Percentiles rank a stretch among this genome's conserved stretches.
phyloP scores from a whole-genome alignment of 345 rosid genomes.

The Barbarea vulgaris region DNA sequence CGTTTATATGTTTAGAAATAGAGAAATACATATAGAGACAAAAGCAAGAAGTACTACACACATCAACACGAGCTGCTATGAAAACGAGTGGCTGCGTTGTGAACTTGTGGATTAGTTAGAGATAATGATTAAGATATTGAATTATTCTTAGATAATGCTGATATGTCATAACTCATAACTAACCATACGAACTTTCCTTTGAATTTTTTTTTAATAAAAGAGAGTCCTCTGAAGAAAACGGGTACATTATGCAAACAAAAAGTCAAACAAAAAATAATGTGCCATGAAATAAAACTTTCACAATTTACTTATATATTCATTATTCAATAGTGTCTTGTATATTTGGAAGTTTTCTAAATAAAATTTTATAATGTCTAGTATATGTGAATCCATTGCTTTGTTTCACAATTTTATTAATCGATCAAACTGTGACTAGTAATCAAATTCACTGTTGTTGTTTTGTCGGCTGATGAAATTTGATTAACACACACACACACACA shows the following conservation, averaged over 20 bases:
- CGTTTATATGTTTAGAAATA: constrained; percentile 6
- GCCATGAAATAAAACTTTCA: neutral
- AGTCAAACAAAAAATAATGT: constrained; percentile 24
- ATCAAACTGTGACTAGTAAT: neutral
- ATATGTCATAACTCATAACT: neutral
- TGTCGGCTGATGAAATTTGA: neutral
- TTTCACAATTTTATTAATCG: neutral
- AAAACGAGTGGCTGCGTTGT: constrained; percentile 31
- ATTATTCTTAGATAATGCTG: neutral
- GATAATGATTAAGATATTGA: constrained; percentile 35
- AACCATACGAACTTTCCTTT: constrained; percentile 14
- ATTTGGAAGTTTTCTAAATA: neutral
- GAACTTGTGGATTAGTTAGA: constrained; percentile 34
- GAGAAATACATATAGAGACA: constrained; percentile 22
- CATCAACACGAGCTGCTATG: constrained; percentile 29
- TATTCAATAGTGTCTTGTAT: neutral
- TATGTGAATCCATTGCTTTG: neutral
- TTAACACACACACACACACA: too few species aligned
- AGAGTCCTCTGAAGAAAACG: constrained; percentile 16
- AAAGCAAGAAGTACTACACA: neutral
- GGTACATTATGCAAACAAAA: constrained; percentile 10
- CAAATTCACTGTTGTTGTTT: neutral
- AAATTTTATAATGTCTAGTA: neutral
- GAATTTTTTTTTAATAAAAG: neutral
- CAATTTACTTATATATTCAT: neutral